Percentiles rank a stretch among this genome's conserved stretches.
phyloP scores from a whole-genome alignment of 352 stramenopile species.

The Chrysophaeum taylorii region DNA sequence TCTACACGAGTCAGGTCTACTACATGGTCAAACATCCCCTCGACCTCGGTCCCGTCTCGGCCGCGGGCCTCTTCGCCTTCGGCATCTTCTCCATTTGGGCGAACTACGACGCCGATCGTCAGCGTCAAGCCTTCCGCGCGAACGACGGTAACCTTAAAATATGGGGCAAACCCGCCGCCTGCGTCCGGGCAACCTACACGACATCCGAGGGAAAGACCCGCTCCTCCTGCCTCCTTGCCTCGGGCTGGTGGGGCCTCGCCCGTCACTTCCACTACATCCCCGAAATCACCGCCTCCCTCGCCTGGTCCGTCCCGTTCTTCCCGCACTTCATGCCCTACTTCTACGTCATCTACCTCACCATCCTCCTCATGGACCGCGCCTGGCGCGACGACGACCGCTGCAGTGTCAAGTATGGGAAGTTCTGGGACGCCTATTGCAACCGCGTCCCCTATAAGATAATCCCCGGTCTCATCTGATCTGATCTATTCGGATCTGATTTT shows the following conservation, averaged over 20 bases:
- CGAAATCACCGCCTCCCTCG: background rate
- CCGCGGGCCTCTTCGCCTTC: slow-evolving; percentile 46
- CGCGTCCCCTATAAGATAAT: background rate
- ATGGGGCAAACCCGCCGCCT: slow-evolving; percentile 76
- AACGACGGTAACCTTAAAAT: slow-evolving; percentile 68
- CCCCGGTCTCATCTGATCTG: slow-evolving; percentile 7
- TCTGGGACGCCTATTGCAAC: slow-evolving; percentile 76
- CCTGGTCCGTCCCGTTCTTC: slow-evolving; percentile 57
- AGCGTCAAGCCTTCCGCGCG: slow-evolving; percentile 79
- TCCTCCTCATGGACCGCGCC: slow-evolving; percentile 83
- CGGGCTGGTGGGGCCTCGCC: slow-evolving; percentile 82
- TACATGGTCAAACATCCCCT: slow-evolving; percentile 80
- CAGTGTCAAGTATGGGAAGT: slow-evolving; percentile 82
- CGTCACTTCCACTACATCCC: slow-evolving; percentile 86
- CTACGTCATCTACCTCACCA: slow-evolving; percentile 77
- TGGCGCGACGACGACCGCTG: slow-evolving; percentile 87
- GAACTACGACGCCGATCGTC: slow-evolving; percentile 87
- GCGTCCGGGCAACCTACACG: slow-evolving; percentile 80
- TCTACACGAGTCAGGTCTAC: slow-evolving; percentile 87
- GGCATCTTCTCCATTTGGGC: slow-evolving; percentile 72
- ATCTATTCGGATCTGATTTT: too few relatives aligned
- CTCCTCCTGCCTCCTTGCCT: slow-evolving; percentile 73
- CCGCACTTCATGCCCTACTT: slow-evolving; percentile 61
- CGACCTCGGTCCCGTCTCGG: slow-evolving; percentile 28
- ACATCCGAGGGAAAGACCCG: slow-evolving; percentile 70